Conservation (phyloP, 495 filamentous ascomycete species). For the Neurospora sp. region DNA sequence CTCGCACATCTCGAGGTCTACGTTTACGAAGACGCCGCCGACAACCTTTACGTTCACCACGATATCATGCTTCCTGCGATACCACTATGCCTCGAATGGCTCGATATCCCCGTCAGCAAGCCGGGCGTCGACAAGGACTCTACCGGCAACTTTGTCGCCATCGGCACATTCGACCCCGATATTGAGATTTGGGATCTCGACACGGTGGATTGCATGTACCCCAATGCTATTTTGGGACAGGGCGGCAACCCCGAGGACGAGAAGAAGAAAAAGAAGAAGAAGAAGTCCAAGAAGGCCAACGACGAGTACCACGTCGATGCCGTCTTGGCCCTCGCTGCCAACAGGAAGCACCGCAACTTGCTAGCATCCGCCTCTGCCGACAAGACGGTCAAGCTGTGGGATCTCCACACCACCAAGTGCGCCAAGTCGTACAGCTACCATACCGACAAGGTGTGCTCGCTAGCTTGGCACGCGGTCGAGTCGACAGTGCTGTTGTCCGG, state of each 20-base stretch:
- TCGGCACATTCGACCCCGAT: slow-evolving; percentile 95
- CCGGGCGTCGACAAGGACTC: slow-evolving; percentile 43
- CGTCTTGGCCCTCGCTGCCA: slow-evolving; percentile 79
- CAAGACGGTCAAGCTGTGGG: slow-evolving; percentile 96
- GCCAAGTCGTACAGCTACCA: slow-evolving; percentile 89
- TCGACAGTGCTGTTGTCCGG: slow-evolving; percentile 83
- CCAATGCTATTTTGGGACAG: slow-evolving; percentile 92
- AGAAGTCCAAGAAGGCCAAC: slow-evolving; percentile 75
- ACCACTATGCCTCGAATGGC: slow-evolving; percentile 90
- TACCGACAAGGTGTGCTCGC: slow-evolving; percentile 90
- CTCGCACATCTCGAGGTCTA: slow-evolving; percentile 95
- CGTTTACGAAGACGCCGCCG: slow-evolving; percentile 87
- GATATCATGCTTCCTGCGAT: slow-evolving; percentile 99
- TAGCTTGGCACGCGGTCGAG: slow-evolving; percentile 84
- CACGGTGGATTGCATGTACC: slow-evolving; percentile 92
- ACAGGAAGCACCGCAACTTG: slow-evolving; percentile 85
- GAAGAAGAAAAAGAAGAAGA: slow-evolving; percentile 68
- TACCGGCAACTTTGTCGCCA: slow-evolving; percentile 77
- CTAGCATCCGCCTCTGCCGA: slow-evolving; percentile 95
- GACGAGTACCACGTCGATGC: slow-evolving; percentile 92
- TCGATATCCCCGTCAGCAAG: slow-evolving; percentile 78
- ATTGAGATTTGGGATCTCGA: slow-evolving; percentile 99
- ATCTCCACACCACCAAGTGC: slow-evolving; percentile 80
- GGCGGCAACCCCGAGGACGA: slow-evolving; percentile 43
- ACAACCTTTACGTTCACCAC: slow-evolving; percentile 98